Conservation (phyloP, 768 basidiomycete genomes). For the Rubroboletus pulcherrimus region DNA sequence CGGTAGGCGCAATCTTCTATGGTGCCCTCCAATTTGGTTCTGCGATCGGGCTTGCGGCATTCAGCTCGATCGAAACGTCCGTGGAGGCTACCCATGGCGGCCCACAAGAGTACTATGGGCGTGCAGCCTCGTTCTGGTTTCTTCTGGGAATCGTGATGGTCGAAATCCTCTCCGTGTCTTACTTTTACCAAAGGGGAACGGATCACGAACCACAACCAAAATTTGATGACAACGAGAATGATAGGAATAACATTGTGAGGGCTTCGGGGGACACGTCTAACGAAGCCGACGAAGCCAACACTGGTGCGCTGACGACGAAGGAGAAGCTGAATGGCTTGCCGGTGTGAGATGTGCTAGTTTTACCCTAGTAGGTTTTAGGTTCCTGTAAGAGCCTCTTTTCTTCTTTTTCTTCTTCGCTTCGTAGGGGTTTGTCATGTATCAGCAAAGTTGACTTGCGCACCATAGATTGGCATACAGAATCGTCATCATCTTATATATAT, state of each 20-base stretch:
- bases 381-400: neutral
- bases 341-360: neutral
- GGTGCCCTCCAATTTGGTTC: conserved; percentile 50
- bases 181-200: conserved; percentile 33
- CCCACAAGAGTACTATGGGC: conserved; percentile 34
- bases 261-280: neutral
- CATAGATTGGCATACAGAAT: neutral
- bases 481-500: neutral
- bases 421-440: neutral
- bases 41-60: conserved; percentile 47
- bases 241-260: neutral
- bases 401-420: neutral
- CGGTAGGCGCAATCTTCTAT: conserved; percentile 54
- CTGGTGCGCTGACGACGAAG: neutral
- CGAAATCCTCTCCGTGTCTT: conserved; percentile 30
- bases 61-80: conserved; percentile 47
- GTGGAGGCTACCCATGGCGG: conserved; percentile 37
- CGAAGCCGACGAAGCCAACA: neutral
- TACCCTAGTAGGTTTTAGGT: neutral
- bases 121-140: conserved; percentile 45
- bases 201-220: conserved; percentile 5
- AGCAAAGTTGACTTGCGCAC: neutral
- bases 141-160: conserved; percentile 34
- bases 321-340: neutral
- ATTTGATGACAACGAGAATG: neutral